A percentile compares a stretch with the other conserved stretches of the same genome.
Conservation (phyloP, 352 stramenopile species). For the Phytophthora crassamura region DNA sequence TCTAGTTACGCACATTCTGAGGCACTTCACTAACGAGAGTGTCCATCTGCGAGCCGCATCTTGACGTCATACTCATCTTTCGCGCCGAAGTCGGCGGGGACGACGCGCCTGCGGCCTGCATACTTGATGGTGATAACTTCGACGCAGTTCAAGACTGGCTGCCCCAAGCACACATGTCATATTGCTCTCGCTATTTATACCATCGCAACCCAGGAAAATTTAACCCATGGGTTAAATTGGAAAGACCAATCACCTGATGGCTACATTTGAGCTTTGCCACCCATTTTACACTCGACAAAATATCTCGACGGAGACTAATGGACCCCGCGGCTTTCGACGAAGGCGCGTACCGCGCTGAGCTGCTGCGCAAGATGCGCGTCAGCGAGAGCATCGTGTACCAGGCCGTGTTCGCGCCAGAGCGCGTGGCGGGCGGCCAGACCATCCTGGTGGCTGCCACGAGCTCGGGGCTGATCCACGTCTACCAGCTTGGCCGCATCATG, state of each 20-base stretch:
- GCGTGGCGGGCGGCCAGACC: constrained; percentile 34
- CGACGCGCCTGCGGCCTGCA: constrained; percentile 13
- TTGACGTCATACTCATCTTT: constrained; percentile 17
- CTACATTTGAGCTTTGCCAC: constrained; percentile 1
- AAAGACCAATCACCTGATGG: too few relatives aligned
- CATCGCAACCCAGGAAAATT: too few relatives aligned
- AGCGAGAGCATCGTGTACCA: constrained; percentile 64
- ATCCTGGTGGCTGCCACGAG: constrained; percentile 75
- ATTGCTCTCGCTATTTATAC: neutral
- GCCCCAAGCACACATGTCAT: too few relatives aligned
- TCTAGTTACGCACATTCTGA: constrained; percentile 34
- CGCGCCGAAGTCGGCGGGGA: constrained; percentile 5
- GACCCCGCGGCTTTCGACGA: constrained; percentile 71
- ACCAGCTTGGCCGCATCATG: constrained; percentile 53
- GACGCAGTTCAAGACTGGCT: too few relatives aligned
- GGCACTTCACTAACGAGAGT: constrained; percentile 8
- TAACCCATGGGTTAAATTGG: too few relatives aligned
- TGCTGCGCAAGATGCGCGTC: constrained; percentile 64
- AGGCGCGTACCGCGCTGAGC: constrained; percentile 46
- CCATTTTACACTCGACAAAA: constrained; percentile 4
- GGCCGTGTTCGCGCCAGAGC: constrained; percentile 53
- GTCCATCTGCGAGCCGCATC: constrained; percentile 13
- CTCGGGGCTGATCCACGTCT: constrained; percentile 67
- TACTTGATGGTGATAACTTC: neutral
- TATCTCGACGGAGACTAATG: constrained; percentile 28